phyloP scores from a whole-genome alignment of 2,329 filamentous ascomycete species.

The Zarea fungicola region DNA sequence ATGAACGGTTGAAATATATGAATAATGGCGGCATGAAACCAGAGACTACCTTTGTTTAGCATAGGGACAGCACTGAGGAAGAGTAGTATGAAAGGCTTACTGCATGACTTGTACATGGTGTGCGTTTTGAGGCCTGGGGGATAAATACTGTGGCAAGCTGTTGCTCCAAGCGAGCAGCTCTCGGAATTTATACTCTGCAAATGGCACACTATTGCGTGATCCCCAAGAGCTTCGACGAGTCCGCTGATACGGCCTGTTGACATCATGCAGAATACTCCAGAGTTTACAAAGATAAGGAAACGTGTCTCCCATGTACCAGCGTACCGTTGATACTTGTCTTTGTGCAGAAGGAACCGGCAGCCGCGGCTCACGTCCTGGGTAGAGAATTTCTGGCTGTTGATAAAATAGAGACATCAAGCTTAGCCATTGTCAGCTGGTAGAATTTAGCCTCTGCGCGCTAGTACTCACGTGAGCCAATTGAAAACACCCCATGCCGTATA shows the following conservation, averaged over 20 bases:
- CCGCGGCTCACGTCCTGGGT: too few species aligned
- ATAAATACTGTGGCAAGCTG: slow-evolving; percentile 23
- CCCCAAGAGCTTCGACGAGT: slow-evolving; percentile 12
- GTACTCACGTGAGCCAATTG: slow-evolving; percentile 33
- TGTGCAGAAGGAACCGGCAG: neutral
- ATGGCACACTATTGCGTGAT: slow-evolving; percentile 16
- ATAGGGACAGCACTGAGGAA: neutral
- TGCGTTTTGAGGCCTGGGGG: slow-evolving; percentile 22
- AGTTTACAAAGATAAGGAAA: slow-evolving; percentile 30
- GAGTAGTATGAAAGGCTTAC: slow-evolving; percentile 21
- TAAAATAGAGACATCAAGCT: slow-evolving; percentile 29
- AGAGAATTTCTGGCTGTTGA: slow-evolving; percentile 29
- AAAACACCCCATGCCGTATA: slow-evolving; percentile 29
- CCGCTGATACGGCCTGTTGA: slow-evolving; percentile 26
- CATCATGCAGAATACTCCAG: slow-evolving; percentile 33
- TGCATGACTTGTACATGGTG: slow-evolving; percentile 33
- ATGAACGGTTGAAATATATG: slow-evolving; percentile 29
- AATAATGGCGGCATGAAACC: slow-evolving; percentile 34
- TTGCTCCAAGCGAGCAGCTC: slow-evolving; percentile 35
- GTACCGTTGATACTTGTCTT: neutral
- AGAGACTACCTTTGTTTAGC: slow-evolving; percentile 29
- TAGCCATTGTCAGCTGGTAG: too few species aligned
- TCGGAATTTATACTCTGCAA: slow-evolving; percentile 33
- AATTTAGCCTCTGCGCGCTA: neutral
- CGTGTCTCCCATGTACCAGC: slow-evolving; percentile 21